Conservation (phyloP, 345 rosid species). For the Camelina hispida region DNA sequence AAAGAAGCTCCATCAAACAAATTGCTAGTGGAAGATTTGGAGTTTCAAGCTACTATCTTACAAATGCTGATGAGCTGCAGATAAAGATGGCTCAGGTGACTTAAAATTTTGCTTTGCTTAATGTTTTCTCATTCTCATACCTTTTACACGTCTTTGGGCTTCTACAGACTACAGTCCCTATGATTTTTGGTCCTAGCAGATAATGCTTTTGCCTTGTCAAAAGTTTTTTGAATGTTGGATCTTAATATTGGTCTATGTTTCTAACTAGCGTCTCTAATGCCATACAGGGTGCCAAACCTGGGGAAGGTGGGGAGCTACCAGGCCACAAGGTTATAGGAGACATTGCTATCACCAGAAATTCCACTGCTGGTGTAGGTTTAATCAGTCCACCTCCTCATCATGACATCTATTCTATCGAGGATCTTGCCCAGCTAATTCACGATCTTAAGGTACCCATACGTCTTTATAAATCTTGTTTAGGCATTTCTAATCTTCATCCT, state of each 20-base stretch:
- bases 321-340: constrained; percentile 99
- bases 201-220: constrained; percentile 52
- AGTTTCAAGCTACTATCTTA: constrained; percentile 98
- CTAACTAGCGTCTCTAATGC: constrained; percentile 31
- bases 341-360: constrained; percentile 93
- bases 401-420: constrained; percentile 98
- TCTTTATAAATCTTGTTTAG: background rate
- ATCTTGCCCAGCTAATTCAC: constrained; percentile 96
- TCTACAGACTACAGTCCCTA: constrained; percentile 36
- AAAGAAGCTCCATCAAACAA: constrained; percentile 97
- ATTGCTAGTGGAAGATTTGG: constrained; percentile 99
- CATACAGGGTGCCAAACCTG: constrained; percentile 97
- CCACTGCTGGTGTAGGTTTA: constrained; percentile 99
- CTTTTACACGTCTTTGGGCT: constrained; percentile 53
- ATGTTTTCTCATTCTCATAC: constrained; percentile 39
- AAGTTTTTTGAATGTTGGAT: constrained; percentile 11
- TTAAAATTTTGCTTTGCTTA: constrained; percentile 12
- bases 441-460: constrained; percentile 87
- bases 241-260: background rate
- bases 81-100: constrained; percentile 99
- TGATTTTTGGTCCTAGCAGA: constrained; percentile 37
- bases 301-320: constrained; percentile 99
- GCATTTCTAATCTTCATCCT: background rate
- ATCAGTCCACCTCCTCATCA: constrained; percentile 99
- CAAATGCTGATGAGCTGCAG: constrained; percentile 97